Conservation (phyloP, 345 rosid genomes). For the Gynandropsis gynandra region DNA sequence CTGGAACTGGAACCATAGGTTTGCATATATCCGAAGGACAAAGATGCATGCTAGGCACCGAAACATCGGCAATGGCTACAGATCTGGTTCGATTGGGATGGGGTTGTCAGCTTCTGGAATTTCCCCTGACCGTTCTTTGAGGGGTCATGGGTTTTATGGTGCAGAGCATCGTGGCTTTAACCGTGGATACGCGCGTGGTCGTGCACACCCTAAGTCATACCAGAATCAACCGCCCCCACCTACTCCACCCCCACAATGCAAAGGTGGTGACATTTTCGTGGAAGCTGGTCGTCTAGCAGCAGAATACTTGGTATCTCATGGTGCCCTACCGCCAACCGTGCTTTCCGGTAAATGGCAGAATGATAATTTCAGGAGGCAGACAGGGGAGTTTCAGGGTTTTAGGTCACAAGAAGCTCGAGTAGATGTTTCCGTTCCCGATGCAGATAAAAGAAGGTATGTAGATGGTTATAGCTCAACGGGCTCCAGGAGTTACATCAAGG, state of each 20-base stretch:
- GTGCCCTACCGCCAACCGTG: conserved; percentile 47
- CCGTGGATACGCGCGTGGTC: conserved; percentile 78
- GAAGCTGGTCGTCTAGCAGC: conserved; percentile 95
- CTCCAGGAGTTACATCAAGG: conserved; percentile 44
- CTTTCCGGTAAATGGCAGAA: conserved; percentile 75
- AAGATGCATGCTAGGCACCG: conserved; percentile 89
- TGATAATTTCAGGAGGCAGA: conserved; percentile 54
- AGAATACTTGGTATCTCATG: conserved; percentile 86
- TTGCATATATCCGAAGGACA: background rate
- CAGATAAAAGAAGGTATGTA: conserved; percentile 48
- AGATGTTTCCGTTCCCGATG: conserved; percentile 39
- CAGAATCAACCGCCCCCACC: conserved; percentile 35
- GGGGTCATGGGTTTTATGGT: conserved; percentile 74
- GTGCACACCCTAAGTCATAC: conserved; percentile 51
- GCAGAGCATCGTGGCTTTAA: conserved; percentile 61
- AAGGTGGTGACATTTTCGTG: conserved; percentile 50
- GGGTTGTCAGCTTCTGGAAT: conserved; percentile 49
- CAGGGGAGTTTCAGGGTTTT: conserved; percentile 45
- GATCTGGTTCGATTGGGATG: conserved; percentile 65
- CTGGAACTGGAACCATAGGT: conserved; percentile 1
- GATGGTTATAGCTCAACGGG: conserved; percentile 54
- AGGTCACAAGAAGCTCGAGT: conserved; percentile 59
- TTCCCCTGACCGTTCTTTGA: conserved; percentile 55
- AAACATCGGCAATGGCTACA: conserved; percentile 80
- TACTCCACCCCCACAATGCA: conserved; percentile 47